These are phyloP conservation scores for Sugiyamaella xylanicola DNA, from an alignment of 1,139 yeast species.

Conservation along the genomic window DNA sequence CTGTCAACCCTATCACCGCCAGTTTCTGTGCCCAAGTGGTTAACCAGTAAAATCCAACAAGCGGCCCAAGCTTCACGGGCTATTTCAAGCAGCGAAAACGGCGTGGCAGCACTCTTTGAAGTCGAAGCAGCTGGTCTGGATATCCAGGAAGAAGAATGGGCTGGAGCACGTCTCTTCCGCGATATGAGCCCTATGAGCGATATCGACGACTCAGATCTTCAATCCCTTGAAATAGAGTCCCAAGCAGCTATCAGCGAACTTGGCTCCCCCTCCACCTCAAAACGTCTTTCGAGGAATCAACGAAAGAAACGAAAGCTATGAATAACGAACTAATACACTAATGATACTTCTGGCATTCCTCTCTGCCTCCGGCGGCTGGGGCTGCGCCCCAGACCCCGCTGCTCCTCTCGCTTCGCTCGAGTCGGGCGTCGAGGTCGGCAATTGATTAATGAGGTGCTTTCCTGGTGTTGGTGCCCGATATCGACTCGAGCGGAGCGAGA, in stretches of 20 bases:
- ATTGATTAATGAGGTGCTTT: too few relatives aligned
- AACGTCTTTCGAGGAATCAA: constrained; percentile 10
- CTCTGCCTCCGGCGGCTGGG: background rate
- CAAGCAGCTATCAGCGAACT: too few relatives aligned
- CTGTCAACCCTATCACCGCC: constrained; percentile 3
- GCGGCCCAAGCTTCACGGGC: background rate
- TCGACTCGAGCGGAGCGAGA: background rate
- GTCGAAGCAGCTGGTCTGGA: constrained; percentile 25
- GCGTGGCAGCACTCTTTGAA: constrained; percentile 17
- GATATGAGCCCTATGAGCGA: constrained; percentile 31
- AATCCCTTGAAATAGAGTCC: background rate
- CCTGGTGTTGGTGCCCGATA: background rate
- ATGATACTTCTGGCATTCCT: background rate
- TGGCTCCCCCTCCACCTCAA: too few relatives aligned
- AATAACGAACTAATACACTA: background rate
- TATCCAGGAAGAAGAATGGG: constrained; percentile 28
- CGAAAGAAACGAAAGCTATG: constrained; percentile 8
- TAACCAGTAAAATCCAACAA: background rate
- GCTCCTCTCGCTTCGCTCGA: background rate
- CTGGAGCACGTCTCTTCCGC: constrained; percentile 22
- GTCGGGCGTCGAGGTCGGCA: background rate
- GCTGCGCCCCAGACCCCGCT: constrained; percentile 1
- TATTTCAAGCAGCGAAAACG: constrained; percentile 13
- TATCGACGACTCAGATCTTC: constrained; percentile 27
- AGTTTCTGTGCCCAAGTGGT: constrained; percentile 1